A percentile compares a stretch with the other conserved stretches of the same genome.
Conservation (phyloP, 78 protist species). For the Mastigamoeba balamuthi region DNA sequence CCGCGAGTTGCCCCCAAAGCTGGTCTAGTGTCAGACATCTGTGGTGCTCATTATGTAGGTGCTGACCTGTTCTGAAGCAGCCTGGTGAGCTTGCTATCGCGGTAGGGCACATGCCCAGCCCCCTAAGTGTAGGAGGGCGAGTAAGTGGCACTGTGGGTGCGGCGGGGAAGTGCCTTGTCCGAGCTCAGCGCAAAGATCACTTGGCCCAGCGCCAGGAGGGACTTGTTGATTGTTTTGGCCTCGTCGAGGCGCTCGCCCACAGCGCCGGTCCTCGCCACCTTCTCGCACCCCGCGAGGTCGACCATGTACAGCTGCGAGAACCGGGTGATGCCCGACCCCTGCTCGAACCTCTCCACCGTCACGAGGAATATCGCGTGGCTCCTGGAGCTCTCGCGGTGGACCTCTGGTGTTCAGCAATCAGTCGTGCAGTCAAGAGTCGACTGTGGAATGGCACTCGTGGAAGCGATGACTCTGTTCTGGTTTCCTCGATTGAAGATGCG, state of each 20-base stretch:
- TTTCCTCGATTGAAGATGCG: not conserved
- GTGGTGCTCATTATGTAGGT: too few relatives aligned
- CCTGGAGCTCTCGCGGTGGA: conserved; percentile 2
- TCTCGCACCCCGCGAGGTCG: conserved; percentile 85
- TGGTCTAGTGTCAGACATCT: too few relatives aligned
- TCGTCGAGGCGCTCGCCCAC: conserved; percentile 35
- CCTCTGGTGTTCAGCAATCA: not conserved
- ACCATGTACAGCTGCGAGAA: conserved; percentile 42
- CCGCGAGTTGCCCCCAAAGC: not conserved
- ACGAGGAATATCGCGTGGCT: conserved; percentile 14
- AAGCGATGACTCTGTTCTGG: not conserved
- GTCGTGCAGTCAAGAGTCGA: not conserved
- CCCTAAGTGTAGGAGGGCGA: not conserved
- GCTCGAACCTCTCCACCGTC: conserved; percentile 4
- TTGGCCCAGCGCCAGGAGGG: conserved; percentile 68
- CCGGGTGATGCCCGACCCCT: not conserved
- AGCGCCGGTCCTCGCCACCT: conserved; percentile 62
- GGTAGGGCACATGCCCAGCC: conserved; percentile 76
- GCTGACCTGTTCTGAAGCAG: not conserved
- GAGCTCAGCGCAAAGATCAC: conserved; percentile 61
- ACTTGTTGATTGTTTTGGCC: conserved; percentile 60
- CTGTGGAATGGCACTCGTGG: not conserved
- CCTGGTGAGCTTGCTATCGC: conserved; percentile 92
- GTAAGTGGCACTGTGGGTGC: not conserved
- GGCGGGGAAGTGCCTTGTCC: not conserved